phyloP scores from a whole-genome alignment of 805 yeast genomes.

The Zygotorulaspora chibaensis region DNA sequence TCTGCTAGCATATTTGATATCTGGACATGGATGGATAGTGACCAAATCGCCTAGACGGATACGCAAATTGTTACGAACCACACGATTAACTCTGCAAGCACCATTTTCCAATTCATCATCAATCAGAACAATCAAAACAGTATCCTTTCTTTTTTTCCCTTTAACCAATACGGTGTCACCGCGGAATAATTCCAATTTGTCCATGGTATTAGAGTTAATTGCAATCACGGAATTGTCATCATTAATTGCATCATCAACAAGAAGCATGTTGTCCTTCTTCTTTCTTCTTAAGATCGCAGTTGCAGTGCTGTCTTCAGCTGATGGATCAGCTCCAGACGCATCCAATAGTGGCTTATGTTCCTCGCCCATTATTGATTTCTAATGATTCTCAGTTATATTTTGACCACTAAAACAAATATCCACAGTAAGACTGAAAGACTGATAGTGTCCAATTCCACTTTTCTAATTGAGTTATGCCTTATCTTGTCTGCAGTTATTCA shows the following conservation, averaged over 20 bases:
- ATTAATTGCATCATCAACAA: conserved; percentile 94
- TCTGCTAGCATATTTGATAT: conserved; percentile 92
- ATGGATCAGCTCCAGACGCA: conserved; percentile 62
- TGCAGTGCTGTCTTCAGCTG: conserved; percentile 72
- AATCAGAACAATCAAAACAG: conserved; percentile 90
- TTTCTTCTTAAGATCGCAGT: conserved; percentile 95
- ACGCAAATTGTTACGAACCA: conserved; percentile 90
- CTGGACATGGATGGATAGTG: conserved; percentile 92
- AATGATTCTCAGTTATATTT: background rate
- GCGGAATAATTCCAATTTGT: conserved; percentile 85
- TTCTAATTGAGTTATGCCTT: background rate
- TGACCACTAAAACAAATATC: background rate
- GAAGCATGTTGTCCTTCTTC: conserved; percentile 92
- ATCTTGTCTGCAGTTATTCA: background rate
- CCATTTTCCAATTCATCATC: conserved; percentile 98
- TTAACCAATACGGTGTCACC: conserved; percentile 97
- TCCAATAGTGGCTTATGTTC: conserved; percentile 48
- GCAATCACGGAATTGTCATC: conserved; percentile 97
- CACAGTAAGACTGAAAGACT: background rate
- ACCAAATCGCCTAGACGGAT: conserved; percentile 92
- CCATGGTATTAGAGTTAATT: conserved; percentile 94
- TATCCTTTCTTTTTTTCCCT: conserved; percentile 97
- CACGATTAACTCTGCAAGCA: conserved; percentile 88
- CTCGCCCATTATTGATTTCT: conserved; percentile 27
- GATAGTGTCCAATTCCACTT: background rate